Evolutionary conservation across 148 eudicot species (phyloP).

Genomic region (Persicaria maculosa): DNA sequence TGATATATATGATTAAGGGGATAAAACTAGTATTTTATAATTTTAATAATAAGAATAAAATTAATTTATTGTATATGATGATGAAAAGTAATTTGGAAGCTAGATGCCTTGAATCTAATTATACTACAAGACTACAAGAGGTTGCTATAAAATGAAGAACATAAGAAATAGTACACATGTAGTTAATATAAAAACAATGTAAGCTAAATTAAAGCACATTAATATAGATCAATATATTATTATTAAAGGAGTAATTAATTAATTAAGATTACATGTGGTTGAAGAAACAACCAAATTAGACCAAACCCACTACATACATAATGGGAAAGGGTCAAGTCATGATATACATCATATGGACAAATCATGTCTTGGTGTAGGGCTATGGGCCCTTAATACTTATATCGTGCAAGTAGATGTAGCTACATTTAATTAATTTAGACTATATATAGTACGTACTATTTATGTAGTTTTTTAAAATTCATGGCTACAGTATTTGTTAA

Average conservation of each 20-base stretch:
- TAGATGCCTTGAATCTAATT: not conserved
- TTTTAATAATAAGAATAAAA: not conserved
- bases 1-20: too few relatives aligned
- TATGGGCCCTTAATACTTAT: not conserved
- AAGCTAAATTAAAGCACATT: too few relatives aligned
- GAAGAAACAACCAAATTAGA: slow-evolving; percentile 10
- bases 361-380: slow-evolving; percentile 6
- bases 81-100: slow-evolving; percentile 4
- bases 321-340: slow-evolving; percentile 12
- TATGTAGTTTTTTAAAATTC: not conserved
- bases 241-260: not conserved
- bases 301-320: slow-evolving; percentile 12
- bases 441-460: slow-evolving; percentile 3
- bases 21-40: not conserved
- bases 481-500: not conserved
- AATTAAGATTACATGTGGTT: slow-evolving; percentile 1
- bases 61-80: not conserved
- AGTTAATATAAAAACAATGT: too few relatives aligned
- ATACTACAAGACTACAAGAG: not conserved
- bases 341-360: slow-evolving; percentile 11
- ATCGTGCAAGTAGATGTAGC: slow-evolving; percentile 12
- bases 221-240: not conserved
- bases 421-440: not conserved
- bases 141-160: not conserved
- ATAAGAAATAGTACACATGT: not conserved